A percentile compares a stretch with the other conserved stretches of the same genome.
phyloP scores from a whole-genome alignment of 2,329 filamentous ascomycete species.

The Phaeoacremonium minimum region DNA sequence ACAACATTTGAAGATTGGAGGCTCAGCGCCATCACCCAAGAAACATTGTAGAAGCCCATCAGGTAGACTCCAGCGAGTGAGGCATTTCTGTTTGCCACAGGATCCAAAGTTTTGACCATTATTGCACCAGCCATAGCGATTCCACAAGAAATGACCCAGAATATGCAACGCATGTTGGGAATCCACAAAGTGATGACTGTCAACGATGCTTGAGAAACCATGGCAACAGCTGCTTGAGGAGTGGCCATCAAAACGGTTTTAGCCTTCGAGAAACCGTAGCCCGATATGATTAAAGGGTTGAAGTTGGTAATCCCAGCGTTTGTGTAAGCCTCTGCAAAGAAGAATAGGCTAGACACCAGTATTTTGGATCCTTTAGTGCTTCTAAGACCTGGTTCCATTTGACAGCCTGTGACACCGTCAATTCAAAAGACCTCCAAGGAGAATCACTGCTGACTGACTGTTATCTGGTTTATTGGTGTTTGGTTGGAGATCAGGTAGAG shows the following conservation, averaged over 20 bases:
- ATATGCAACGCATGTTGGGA: conserved; percentile 4
- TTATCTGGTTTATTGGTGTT: no score
- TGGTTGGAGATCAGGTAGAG: no score
- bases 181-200: conserved; percentile 19
- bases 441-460: no score
- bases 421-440: no score
- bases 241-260: not conserved
- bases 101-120: conserved; percentile 12
- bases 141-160: not conserved
- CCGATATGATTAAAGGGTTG: conserved; percentile 55
- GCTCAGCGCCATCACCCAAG: conserved; percentile 21
- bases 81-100: conserved; percentile 11
- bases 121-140: not conserved
- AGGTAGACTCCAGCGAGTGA: conserved; percentile 22
- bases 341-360: conserved; percentile 5
- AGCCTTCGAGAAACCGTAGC: conserved; percentile 23
- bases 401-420: no score
- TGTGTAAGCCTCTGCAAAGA: conserved; percentile 58
- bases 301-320: conserved; percentile 65
- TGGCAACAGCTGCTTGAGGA: not conserved
- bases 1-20: conserved; percentile 22
- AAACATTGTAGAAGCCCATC: conserved; percentile 10
- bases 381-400: not conserved
- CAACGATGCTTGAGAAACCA: conserved; percentile 3
- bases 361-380: not conserved